Evolutionary conservation across 169 alveolate species (phyloP).

Genomic region (Plasmodium gonderi): DNA sequence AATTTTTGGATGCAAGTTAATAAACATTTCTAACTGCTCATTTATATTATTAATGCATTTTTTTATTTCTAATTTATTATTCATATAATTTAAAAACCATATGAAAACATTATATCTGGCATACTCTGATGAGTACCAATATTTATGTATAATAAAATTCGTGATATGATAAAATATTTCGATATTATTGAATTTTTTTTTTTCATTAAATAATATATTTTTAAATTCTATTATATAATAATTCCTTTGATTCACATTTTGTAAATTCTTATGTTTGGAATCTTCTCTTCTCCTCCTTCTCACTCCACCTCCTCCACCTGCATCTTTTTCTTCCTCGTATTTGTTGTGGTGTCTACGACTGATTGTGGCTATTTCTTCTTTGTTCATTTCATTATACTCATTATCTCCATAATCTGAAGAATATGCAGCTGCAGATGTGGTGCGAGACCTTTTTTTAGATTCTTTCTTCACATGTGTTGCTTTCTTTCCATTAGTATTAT

Average conservation of each 20-base stretch:
- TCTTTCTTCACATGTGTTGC: background rate
- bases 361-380: background rate
- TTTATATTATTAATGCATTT: conserved; percentile 38
- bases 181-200: conserved; percentile 57
- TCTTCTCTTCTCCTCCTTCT: background rate
- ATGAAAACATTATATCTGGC: conserved; percentile 41
- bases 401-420: conserved; percentile 12
- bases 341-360: background rate
- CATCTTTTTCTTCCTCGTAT: background rate
- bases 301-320: no score
- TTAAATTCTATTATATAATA: conserved; percentile 70
- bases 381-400: background rate
- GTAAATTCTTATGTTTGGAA: background rate
- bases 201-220: conserved; percentile 53
- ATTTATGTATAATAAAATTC: conserved; percentile 58
- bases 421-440: background rate
- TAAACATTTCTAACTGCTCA: conserved; percentile 60
- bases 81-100: conserved; percentile 70
- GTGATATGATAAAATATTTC: conserved; percentile 71
- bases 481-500: background rate
- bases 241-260: conserved; percentile 30
- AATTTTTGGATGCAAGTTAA: conserved; percentile 49
- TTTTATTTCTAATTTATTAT: conserved; percentile 45
- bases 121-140: conserved; percentile 73
- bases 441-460: conserved; percentile 24